Evolutionary conservation across 179 eudicot genomes (phyloP).

Genomic region (Amaranthus tricolor): DNA sequence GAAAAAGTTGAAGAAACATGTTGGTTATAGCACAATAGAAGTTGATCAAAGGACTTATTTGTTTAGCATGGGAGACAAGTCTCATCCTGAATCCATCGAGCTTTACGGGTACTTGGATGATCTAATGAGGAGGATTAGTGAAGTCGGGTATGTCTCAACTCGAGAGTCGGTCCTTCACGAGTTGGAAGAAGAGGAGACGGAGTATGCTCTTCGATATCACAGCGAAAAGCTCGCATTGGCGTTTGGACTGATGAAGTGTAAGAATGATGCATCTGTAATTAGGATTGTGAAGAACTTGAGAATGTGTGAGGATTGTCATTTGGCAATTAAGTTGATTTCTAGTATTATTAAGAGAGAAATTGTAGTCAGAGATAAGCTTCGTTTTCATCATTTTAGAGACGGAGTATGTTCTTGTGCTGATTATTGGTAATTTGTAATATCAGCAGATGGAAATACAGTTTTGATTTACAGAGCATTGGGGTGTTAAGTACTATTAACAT

Average conservation of each 20-base stretch:
- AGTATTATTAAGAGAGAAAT: slow-evolving; percentile 22
- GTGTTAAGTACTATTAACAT: no score
- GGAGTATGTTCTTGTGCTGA: slow-evolving; percentile 38
- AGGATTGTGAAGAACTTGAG: slow-evolving; percentile 34
- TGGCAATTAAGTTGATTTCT: slow-evolving; percentile 37
- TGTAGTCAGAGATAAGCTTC: slow-evolving; percentile 37
- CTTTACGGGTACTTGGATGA: slow-evolving; percentile 33
- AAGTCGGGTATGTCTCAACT: slow-evolving; percentile 29
- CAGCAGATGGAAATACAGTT: no score
- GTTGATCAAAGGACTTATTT: slow-evolving; percentile 27
- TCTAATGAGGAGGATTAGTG: slow-evolving; percentile 31
- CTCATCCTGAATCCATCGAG: slow-evolving; percentile 25
- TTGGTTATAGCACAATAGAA: slow-evolving; percentile 35
- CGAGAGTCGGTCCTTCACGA: slow-evolving; percentile 34
- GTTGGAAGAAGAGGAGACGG: slow-evolving; percentile 37
- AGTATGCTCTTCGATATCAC: slow-evolving; percentile 34
- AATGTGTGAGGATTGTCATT: slow-evolving; percentile 42
- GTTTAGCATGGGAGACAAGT: slow-evolving; percentile 38
- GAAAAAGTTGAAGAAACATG: slow-evolving; percentile 28
- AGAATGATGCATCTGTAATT: slow-evolving; percentile 12
- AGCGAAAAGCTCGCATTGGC: slow-evolving; percentile 39
- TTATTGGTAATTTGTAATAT: slow-evolving; percentile 22
- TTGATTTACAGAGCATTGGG: no score
- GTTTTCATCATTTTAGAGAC: slow-evolving; percentile 38
- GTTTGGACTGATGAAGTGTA: slow-evolving; percentile 30